Evolutionary conservation across 306 rosid species (phyloP), one percentile per base, ranked within the genome.

Genomic region (Mimosa pudica): DNA sequence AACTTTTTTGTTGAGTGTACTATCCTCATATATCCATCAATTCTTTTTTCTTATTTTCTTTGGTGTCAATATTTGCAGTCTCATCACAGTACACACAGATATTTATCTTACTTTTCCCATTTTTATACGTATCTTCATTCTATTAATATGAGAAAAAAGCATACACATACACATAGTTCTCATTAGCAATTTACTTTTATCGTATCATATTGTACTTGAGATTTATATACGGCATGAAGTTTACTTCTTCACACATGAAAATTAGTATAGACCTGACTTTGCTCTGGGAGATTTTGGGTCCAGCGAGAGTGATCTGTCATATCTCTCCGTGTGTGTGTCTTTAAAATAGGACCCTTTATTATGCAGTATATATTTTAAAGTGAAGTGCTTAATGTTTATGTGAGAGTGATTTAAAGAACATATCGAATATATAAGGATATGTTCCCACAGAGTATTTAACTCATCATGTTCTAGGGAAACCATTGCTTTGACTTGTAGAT

Each of bases 21-120:
- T 12, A 35, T 12, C 7, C 20, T 57, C 35, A 74, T 8, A 2
- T 16, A 2, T 18, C 6, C 33, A 57, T 82, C 10, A 80, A n/a
- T 80, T 78, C 79, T 80, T 86, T 86, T 80, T 24, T 70, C 1
- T 0, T 33, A 14, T 5, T 80, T 82, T 76, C 30, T 62, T 77
- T 80, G 72, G 63, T 85, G 2, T 49, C 0, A 14, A 5, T 52
- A 76, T 51, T 48, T 54, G 45, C 4, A 17, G 33, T 42, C 48
- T 18, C 63, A 8, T 24, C 30, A 38, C 33, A 9, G 33, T n/a
- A n/a, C 1, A 57, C 2, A 16, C 60, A 54, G 8, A 52, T 8
- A 16, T 9, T 51, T 35, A 46, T 48, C 30, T 66, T 41, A 38
- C 51, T 60, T 75, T 68, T 24, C n/a, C 62, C 38, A 49, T 69